phyloP scores from a whole-genome alignment of 305 asterid genomes.

The Fraxinus xanthoxyloides region DNA sequence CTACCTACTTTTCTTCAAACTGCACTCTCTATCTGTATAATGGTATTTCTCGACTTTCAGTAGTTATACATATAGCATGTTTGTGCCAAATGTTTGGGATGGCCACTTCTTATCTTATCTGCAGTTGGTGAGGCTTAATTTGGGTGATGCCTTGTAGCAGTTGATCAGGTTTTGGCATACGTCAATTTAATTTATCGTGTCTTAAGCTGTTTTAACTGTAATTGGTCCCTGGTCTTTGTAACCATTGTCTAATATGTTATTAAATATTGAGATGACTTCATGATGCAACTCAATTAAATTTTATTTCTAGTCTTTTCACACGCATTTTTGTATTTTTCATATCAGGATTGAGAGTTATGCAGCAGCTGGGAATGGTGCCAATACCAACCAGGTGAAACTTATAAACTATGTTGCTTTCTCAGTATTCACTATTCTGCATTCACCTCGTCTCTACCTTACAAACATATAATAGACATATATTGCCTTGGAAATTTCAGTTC shows the following conservation, averaged over 20 bases:
- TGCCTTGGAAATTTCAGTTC: not conserved
- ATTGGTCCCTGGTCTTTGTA: not conserved
- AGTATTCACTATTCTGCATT: not conserved
- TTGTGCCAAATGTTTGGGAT: not conserved
- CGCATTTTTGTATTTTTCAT: conserved; percentile 17
- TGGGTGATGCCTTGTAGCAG: not conserved
- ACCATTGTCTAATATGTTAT: not conserved
- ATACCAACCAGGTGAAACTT: conserved; percentile 64
- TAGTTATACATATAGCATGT: not conserved
- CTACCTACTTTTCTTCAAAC: not conserved
- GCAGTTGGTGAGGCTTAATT: not conserved
- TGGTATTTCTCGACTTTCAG: not conserved
- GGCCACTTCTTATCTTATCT: not conserved
- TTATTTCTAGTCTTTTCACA: conserved; percentile 10
- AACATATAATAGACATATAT: not conserved
- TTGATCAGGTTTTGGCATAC: conserved; percentile 4
- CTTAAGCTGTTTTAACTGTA: not conserved
- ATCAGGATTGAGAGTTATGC: conserved; percentile 49
- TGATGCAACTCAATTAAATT: conserved; percentile 7
- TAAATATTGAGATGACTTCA: not conserved
- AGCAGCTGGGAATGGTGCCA: conserved; percentile 46
- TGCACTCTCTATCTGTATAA: not conserved
- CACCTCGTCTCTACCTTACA: not conserved
- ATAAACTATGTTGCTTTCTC: conserved; percentile 12
- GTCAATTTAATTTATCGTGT: not conserved